Percentiles rank a stretch among this genome's conserved stretches.
Conservation (phyloP, 1,139 yeast genomes). For the Blastobotrys illinoisensis region DNA sequence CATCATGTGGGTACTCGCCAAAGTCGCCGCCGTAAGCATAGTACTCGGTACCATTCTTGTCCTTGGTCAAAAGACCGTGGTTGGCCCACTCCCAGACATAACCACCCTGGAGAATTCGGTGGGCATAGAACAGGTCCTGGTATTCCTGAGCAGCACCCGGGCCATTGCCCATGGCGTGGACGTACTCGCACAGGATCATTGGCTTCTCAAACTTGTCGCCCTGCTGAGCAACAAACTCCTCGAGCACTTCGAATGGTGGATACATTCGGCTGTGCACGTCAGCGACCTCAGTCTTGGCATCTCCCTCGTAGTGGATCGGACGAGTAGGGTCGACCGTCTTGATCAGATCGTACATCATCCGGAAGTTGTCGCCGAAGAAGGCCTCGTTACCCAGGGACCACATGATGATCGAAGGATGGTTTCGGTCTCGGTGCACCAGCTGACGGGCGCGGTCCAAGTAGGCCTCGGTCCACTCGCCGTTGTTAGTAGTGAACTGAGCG, state of each 20-base stretch:
- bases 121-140: constrained; percentile 30
- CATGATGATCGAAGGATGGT: constrained; percentile 33
- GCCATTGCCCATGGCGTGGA: constrained; percentile 39
- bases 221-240: constrained; percentile 20
- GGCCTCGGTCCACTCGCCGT: constrained; percentile 31
- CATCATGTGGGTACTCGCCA: constrained; percentile 33
- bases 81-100: constrained; percentile 40
- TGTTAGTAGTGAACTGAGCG: constrained; percentile 26
- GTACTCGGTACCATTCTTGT: constrained; percentile 13
- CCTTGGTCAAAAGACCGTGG: constrained; percentile 28
- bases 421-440: constrained; percentile 31
- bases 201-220: constrained; percentile 28
- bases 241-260: constrained; percentile 21
- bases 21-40: constrained; percentile 37
- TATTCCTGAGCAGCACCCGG: constrained; percentile 34
- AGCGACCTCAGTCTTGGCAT: constrained; percentile 24
- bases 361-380: constrained; percentile 32
- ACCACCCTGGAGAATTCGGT: constrained; percentile 34
- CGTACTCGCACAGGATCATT: constrained; percentile 35
- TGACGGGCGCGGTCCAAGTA: constrained; percentile 34
- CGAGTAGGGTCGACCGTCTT: constrained; percentile 27
- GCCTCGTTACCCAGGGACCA: constrained; percentile 39
- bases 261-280: constrained; percentile 35
- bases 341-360: constrained; percentile 27
- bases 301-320: constrained; percentile 34